Evolutionary conservation across 306 rosid genomes (phyloP), one percentile per base, ranked within the genome.

Genomic region (Cucurbita argyrosperma): DNA sequence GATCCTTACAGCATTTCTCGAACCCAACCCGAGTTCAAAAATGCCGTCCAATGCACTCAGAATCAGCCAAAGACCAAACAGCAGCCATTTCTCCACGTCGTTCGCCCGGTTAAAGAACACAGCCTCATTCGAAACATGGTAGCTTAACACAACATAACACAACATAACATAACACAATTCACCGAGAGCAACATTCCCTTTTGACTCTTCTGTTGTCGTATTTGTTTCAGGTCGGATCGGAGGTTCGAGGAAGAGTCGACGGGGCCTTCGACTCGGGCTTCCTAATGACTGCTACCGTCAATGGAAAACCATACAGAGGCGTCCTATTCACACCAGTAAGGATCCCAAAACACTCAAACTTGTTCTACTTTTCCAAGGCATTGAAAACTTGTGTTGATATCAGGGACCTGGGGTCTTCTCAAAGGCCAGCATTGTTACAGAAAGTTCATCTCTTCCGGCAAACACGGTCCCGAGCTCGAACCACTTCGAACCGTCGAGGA

Each of bases 251-350:
- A 12, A 92, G 86, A 87, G 86, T 92, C 23, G 97, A 92, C 45
- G 97, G 92, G 53, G 88, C 87, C 56, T 90, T 92, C 23, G 97
- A 92, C 81, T 92, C 97, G 0, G 96, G 96, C 63, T 81, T 89
- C 76, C 84, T 92, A 14, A 88, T 92, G 94, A 88, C 89, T 10
- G 97, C 97, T 74, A 74, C 83, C 4, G 92, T 92, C 72, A 87
- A 90, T 60, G 97, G 96, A 66, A 88, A 82, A 60, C 52, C 84
- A 66, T 88, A 81, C 63, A 80, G 97, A 85, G 97, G 97, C 69
- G 92, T 92, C 42, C 82, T 92, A 57, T 92, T 92, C 82, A 81
- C 97, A 72, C 96, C 96, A 1, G 97, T 92, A 84, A 92, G 92
- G 52, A 19, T 78, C 51, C 56, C 55, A 70, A 51, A n/a, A 16